Evolutionary conservation across 495 filamentous ascomycete genomes (phyloP).

Genomic region (Aspergillus coremiiformis): DNA sequence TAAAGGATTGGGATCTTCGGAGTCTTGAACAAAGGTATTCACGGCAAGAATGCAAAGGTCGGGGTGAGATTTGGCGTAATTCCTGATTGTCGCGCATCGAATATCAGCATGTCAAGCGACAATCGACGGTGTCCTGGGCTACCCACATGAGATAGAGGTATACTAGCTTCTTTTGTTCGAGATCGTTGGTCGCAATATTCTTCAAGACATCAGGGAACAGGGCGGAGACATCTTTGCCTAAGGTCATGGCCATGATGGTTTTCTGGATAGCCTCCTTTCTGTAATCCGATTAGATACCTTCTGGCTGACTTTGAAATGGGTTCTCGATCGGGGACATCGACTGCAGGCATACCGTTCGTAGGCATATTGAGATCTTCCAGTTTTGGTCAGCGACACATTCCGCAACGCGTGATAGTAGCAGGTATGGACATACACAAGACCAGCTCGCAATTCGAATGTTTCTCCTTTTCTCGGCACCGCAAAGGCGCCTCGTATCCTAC

Average conservation of each 20-base stretch:
- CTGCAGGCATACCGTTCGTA: conserved; percentile 65
- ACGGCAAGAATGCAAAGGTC: conserved; percentile 98
- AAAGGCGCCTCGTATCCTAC: conserved; percentile 91
- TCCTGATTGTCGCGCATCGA: conserved; percentile 48
- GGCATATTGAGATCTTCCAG: conserved; percentile 83
- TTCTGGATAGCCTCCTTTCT: conserved; percentile 98
- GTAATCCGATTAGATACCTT: conserved; percentile 22
- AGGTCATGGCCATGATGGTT: conserved; percentile 99
- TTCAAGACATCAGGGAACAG: conserved; percentile 98
- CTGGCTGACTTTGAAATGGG: not conserved
- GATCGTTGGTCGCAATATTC: conserved; percentile 90
- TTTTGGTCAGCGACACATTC: conserved; percentile 20
- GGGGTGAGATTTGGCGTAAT: conserved; percentile 98
- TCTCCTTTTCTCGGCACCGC: conserved; percentile 90
- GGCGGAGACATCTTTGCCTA: conserved; percentile 96
- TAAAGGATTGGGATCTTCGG: conserved; percentile 95
- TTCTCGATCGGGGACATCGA: not conserved
- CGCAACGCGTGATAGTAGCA: conserved; percentile 11
- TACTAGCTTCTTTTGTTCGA: conserved; percentile 99
- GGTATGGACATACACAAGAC: conserved; percentile 60
- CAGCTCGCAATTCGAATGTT: conserved; percentile 94
- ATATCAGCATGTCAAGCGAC: conserved; percentile 6
- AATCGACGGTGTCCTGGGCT: not conserved
- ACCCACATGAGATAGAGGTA: conserved; percentile 95
- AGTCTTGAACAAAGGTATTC: conserved; percentile 98